Base-by-base conservation (phyloP, 495 filamentous ascomycete species). In the Aspergillus carlsbadensis region DNA sequence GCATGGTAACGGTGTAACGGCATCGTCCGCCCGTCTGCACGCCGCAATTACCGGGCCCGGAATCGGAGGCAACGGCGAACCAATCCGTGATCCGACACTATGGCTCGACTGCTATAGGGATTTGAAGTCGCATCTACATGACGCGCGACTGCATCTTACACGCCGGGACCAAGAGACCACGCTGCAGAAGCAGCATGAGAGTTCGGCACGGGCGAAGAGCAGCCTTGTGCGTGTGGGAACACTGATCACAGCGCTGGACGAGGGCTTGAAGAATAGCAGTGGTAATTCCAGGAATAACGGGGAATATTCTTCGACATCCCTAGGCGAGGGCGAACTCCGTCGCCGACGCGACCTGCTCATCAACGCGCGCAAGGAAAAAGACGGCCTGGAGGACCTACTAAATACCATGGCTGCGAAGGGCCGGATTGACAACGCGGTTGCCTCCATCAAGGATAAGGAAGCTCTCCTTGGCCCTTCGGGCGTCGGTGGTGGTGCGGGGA, bases 101-200 rank as follows among this genome's bases (percentile, higher is more conserved):
- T 98, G 94, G 94, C 76, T 96, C 34, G 95, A 98, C 65, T 78
- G 88, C 55, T 87, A 93, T 63, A 76, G 86, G 8, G 88, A 96
- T 65, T 78, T 96, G 74, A 97, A 96, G 72, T 66, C 74, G 8
- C 82, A 87, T 59, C 76, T 98, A 36, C 91, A 96, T 56, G 89
- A 94, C 59, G 91, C 91, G 40, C 70, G 92, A 20, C 76, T 89
- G 54, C 84, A 83, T 62, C 72, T 98, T 0, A 89, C 86, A 35
- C 73, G 83, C 52, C 75, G 92, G 24, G 92, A 98, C 63, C 86
- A 86, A 46, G 89, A 90, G 8, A 77, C 75, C 52, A 87, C 74
- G 56, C 82, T 81, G 49, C 81, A 80, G 64, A 81, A 72, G 47
- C 85, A 90, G 62, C 85, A 90, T 66, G 92, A 97, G 66, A 89